Percentiles rank a stretch among this genome's conserved stretches.
Evolutionary conservation across 73 alveolate species (phyloP).

Genomic region (Symbiodinium natans): DNA sequence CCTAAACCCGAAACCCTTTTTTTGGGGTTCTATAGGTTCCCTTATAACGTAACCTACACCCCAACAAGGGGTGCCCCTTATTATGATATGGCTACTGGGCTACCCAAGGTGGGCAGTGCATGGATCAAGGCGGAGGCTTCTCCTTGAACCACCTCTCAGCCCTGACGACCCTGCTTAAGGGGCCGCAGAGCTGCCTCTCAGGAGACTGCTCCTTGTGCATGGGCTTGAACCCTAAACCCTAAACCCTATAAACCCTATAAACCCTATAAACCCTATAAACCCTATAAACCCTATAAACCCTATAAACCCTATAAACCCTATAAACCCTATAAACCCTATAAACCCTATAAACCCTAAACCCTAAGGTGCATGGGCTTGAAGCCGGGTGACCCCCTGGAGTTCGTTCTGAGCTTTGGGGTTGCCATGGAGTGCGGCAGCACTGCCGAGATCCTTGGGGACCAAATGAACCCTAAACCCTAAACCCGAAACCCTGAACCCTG

Average conservation of each 20-base stretch:
- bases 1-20: too few species aligned
- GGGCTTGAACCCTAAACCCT: slow-evolving; percentile 30
- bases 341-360: too few species aligned
- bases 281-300: too few species aligned
- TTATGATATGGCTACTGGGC: too few species aligned
- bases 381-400: neutral
- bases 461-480: neutral
- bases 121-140: neutral
- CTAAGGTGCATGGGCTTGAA: slow-evolving; percentile 14
- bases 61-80: too few species aligned
- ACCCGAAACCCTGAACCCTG: neutral
- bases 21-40: too few species aligned
- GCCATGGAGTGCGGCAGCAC: neutral
- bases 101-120: too few species aligned
- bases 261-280: too few species aligned
- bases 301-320: too few species aligned
- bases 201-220: neutral
- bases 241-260: too few species aligned
- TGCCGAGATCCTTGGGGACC: neutral
- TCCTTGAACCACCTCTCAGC: neutral
- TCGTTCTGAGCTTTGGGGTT: neutral
- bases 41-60: too few species aligned
- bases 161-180: neutral
- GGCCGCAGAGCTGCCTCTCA: neutral
- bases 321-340: too few species aligned